Evolutionary conservation across 163 green algal species (phyloP).

Genomic region (Chlamydomonas reinhardtii): DNA sequence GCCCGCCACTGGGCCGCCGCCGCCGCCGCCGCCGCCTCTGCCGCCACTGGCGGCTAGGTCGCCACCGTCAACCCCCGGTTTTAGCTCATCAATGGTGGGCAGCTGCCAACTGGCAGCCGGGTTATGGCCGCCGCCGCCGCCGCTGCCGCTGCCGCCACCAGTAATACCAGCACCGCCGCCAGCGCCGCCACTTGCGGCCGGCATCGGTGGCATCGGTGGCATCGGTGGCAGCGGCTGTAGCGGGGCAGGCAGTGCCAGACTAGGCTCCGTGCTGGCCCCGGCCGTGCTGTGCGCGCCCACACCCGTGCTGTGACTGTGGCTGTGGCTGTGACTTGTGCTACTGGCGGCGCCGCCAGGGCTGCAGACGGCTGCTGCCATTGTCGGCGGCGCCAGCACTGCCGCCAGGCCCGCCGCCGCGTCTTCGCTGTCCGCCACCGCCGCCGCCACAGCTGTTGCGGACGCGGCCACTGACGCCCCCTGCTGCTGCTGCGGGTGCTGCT

Average conservation of each 20-base stretch:
- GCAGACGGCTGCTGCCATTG: too few relatives aligned
- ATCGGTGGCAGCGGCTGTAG: not conserved
- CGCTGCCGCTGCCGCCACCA: too few relatives aligned
- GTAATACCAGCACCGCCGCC: not conserved
- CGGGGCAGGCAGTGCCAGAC: slow-evolving; percentile 5
- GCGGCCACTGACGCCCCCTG: not conserved
- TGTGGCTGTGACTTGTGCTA: too few relatives aligned
- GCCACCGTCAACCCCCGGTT: not conserved
- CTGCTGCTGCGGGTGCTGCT: not conserved
- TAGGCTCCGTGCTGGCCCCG: not conserved
- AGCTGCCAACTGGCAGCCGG: not conserved
- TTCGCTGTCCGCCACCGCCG: not conserved
- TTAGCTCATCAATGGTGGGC: slow-evolving; percentile 48
- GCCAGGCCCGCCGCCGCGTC: not conserved
- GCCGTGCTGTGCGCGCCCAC: not conserved
- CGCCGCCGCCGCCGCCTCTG: not conserved
- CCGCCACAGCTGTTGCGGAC: not conserved
- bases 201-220: too few relatives aligned
- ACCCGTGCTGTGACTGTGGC: too few relatives aligned
- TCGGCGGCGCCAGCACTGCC: not conserved
- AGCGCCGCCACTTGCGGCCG: not conserved
- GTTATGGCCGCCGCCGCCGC: not conserved
- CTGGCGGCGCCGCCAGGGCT: too few relatives aligned
- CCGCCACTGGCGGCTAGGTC: not conserved
- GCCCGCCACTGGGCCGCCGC: not conserved